Conservation (phyloP, 2,329 filamentous ascomycete species). For the Taxawa tesnikishii region DNA sequence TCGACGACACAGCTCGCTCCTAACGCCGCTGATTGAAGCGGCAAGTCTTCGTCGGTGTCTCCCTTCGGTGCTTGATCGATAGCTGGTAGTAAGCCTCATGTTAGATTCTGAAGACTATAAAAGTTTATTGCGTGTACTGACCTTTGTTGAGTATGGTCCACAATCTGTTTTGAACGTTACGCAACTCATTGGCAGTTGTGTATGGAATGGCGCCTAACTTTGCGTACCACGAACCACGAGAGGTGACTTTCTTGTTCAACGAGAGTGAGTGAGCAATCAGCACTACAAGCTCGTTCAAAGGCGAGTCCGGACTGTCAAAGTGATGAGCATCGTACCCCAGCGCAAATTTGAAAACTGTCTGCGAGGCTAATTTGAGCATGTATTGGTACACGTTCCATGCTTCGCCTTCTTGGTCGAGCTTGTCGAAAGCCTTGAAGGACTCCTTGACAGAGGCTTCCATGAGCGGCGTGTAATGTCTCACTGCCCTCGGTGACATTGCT, state of each 20-base stretch:
- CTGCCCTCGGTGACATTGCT: conserved; percentile 45
- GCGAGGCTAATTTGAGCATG: conserved; percentile 36
- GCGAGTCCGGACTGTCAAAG: conserved; percentile 31
- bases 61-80: no score
- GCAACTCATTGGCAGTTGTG: no score
- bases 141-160: no score
- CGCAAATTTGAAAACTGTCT: conserved; percentile 31
- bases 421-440: conserved; percentile 36
- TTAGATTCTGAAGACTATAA: no score
- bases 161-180: no score
- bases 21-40: no score
- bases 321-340: conserved; percentile 34
- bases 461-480: conserved; percentile 46
- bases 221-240: conserved; percentile 44
- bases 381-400: conserved; percentile 38
- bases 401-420: conserved; percentile 33
- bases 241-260: conserved; percentile 47
- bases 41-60: no score
- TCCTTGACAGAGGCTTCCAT: conserved; percentile 45
- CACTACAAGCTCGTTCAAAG: conserved; percentile 38
- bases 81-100: no score
- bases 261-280: conserved; percentile 38
- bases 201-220: no score
- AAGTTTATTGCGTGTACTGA: no score
- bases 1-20: no score